These are phyloP conservation scores for Trichoderma aggressivum DNA, from an alignment of 2,329 filamentous ascomycete genomes.

Conservation along the genomic window DNA sequence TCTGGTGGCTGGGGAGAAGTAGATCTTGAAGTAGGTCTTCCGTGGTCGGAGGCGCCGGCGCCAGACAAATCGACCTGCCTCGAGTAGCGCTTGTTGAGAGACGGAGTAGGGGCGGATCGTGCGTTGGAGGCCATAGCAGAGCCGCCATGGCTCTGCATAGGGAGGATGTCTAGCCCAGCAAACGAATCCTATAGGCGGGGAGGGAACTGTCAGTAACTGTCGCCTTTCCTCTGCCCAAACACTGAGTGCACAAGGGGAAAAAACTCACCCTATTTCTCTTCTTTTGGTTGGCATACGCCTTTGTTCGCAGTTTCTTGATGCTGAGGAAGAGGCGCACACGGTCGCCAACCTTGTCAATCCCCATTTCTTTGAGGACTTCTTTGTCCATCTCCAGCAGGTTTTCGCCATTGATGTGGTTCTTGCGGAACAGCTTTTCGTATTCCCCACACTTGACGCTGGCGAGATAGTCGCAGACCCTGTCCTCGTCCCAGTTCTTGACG, in stretches of 20 bases:
- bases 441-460: constrained; percentile 88
- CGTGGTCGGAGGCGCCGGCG: constrained; percentile 19
- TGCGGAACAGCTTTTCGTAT: constrained; percentile 84
- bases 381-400: constrained; percentile 97
- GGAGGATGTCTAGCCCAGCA: constrained; percentile 68
- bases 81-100: constrained; percentile 60
- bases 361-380: constrained; percentile 93
- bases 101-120: constrained; percentile 44
- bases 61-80: constrained; percentile 53
- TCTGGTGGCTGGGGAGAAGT: constrained; percentile 26
- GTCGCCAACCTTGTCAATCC: constrained; percentile 96
- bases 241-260: constrained; percentile 18
- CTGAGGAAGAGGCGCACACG: constrained; percentile 84
- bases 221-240: not conserved
- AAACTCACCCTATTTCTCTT: constrained; percentile 77
- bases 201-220: not conserved
- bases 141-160: constrained; percentile 36
- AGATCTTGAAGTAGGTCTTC: constrained; percentile 44
- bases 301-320: constrained; percentile 78
- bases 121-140: constrained; percentile 57
- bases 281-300: constrained; percentile 71
- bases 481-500: constrained; percentile 85
- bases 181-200: constrained; percentile 67
- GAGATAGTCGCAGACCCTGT: constrained; percentile 86
- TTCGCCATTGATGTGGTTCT: constrained; percentile 96